Base-by-base conservation (phyloP, 495 filamentous ascomycete genomes). In the Letharia lupina region DNA sequence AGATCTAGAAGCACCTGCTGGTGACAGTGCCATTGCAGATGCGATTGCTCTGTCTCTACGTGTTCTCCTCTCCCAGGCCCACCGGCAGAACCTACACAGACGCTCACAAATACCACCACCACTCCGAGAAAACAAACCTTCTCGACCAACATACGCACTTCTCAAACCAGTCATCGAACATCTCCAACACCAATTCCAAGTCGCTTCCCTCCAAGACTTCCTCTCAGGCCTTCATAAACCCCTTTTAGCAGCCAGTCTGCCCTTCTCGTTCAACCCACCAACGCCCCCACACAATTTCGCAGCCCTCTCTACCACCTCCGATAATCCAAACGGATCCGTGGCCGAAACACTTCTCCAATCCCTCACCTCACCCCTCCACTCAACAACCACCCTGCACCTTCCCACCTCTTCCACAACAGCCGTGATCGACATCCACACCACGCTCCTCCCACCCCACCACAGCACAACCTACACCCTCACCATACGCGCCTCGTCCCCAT, bases 41-140 rank as follows among this genome's bases (percentile, higher is more conserved):
- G 74, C 73, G 37, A 76, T 88, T 33, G 80, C 79, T 8, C 75
- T 86, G 65, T 80, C 83, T 1, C 80, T 91, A 18, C 84, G 86
- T 23, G 80, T 93, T 48, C 80, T 93, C 6, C 83, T 93, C n/a
- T 81, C 82, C 40, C 85, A 89, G 67, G 82, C 86, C 13, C 89
- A 95, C 72, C 81, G 85, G 31, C 82, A 87, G 67, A 91, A 86
- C 54, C 78, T 88, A 16, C 79, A 79, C 16, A 82, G 80, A 5
- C 82, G 90, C 48, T 87, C 83, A 10, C 83, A 85, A 66, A 73
- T 80, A 1, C 86, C 88, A 28, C 81, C 81, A 0, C 84, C 87
- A 0, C 72, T 89, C n/a, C 79, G 79, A 4, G 77, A 75, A 9
- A 74, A 75, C 47, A 84, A 78, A 62, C 79, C 79, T 57, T 65